Evolutionary conservation across 306 rosid species (phyloP).

Genomic region (Sesbania bispinosa): DNA sequence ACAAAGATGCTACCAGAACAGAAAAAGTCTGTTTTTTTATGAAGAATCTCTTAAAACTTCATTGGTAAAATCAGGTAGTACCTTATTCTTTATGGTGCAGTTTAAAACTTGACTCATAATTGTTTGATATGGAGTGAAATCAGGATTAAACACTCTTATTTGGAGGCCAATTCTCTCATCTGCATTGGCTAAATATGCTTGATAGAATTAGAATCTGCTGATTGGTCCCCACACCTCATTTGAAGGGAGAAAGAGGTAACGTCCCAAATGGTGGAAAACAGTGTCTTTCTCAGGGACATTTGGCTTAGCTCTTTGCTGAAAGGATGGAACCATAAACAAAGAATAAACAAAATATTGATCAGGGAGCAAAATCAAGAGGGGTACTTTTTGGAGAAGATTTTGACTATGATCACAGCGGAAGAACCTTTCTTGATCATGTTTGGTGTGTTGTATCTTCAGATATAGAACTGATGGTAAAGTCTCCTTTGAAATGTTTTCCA

Average conservation of each 20-base stretch:
- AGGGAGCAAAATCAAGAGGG: slow-evolving; percentile 41
- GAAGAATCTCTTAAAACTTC: background rate
- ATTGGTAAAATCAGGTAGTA: slow-evolving; percentile 17
- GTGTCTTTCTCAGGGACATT: slow-evolving; percentile 26
- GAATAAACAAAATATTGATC: slow-evolving; percentile 64
- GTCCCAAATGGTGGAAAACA: slow-evolving; percentile 10
- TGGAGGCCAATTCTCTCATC: slow-evolving; percentile 21
- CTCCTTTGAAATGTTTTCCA: background rate
- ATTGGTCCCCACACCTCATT: slow-evolving; percentile 39
- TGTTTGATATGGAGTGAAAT: slow-evolving; percentile 18
- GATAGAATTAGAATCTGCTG: slow-evolving; percentile 32
- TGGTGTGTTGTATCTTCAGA: slow-evolving; percentile 41
- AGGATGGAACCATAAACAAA: slow-evolving; percentile 50
- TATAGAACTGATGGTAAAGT: slow-evolving; percentile 32
- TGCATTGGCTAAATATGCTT: slow-evolving; percentile 9
- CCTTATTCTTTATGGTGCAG: slow-evolving; percentile 34
- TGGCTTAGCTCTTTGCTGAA: slow-evolving; percentile 24
- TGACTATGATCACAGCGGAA: slow-evolving; percentile 60
- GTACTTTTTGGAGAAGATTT: slow-evolving; percentile 30
- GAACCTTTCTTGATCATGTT: slow-evolving; percentile 34
- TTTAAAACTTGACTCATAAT: slow-evolving; percentile 40
- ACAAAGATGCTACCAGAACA: slow-evolving; percentile 49
- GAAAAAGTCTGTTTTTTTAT: slow-evolving; percentile 19
- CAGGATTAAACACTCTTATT: slow-evolving; percentile 22
- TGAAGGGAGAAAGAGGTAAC: slow-evolving; percentile 25